Evolutionary conservation across 2,329 filamentous ascomycete species (phyloP), one percentile per base, ranked within the genome.

Genomic region (Dactylellina cionopaga): DNA sequence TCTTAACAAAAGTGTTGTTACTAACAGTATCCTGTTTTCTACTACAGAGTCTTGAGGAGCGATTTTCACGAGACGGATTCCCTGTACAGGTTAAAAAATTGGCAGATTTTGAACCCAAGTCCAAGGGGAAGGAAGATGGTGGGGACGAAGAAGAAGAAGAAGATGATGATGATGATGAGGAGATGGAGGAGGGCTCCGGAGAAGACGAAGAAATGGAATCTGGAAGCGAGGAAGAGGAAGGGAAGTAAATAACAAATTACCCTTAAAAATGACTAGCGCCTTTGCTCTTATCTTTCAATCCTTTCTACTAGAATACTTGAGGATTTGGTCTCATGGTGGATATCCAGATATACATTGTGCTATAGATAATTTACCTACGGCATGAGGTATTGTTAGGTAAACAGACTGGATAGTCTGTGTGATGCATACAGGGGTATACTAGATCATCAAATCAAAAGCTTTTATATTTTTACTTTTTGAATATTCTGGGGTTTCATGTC

Each of bases 1-100:
- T n/a, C n/a, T n/a, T n/a, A n/a, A n/a, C n/a, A n/a, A n/a, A n/a
- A n/a, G n/a, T n/a, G 35, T n/a, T 15, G 19, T 7, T 22, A 19
- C 46, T 75, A 65, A 74, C 76, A 31, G 76, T 66, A 68, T 75
- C 33, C 39, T 62, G 15, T 19, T 54, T n/a, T n/a, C n/a, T n/a
- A n/a, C n/a, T 69, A 41, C 76, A 96, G 92, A 86, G 85, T 70
- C 87, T 96, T 76, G 87, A 90, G 77, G 88, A 88, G 75, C 88
- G 90, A 1, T 91, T 98, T 77, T 85, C 87, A 75, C 83, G 83
- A 0, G 88, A 88, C 64, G 92, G 92, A 0, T 99, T 96, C 83
- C 89, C 89, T 79, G 89, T 90, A 0, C 86, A 91, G 78, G 85
- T 91, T 37, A 89, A 89, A 78, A 84, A 89, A 25, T 84, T 98